These are phyloP conservation scores for Gossypium stocksii DNA, from an alignment of 345 rosid genomes.

Conservation along the genomic window DNA sequence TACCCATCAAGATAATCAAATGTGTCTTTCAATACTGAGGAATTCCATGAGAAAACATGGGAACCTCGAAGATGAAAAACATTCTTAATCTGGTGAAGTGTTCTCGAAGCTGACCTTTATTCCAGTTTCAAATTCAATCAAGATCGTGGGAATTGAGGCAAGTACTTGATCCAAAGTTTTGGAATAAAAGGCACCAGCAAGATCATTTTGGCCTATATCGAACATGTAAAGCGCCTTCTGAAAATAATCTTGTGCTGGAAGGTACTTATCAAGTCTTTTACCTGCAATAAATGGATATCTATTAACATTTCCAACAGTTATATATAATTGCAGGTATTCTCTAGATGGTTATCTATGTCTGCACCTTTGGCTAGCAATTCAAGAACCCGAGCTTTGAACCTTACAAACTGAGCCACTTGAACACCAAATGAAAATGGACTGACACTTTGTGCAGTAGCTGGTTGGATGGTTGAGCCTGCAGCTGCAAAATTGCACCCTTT, in stretches of 20 bases:
- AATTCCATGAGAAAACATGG: background rate
- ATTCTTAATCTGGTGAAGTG: background rate
- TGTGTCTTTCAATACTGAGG: background rate
- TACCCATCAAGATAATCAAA: background rate
- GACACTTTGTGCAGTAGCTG: slow-evolving; percentile 63
- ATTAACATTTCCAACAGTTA: background rate
- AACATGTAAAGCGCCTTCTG: slow-evolving; percentile 73
- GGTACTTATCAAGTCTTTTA: slow-evolving; percentile 44
- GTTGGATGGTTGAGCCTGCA: slow-evolving; percentile 76
- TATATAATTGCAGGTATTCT: background rate
- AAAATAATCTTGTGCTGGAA: slow-evolving; percentile 67
- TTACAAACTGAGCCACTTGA: slow-evolving; percentile 77
- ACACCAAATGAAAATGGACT: slow-evolving; percentile 76
- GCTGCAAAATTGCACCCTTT: slow-evolving; percentile 92
- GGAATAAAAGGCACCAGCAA: slow-evolving; percentile 94
- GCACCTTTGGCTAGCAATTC: slow-evolving; percentile 58
- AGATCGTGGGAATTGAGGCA: slow-evolving; percentile 62
- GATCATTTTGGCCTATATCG: slow-evolving; percentile 94
- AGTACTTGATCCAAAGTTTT: slow-evolving; percentile 75
- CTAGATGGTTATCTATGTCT: background rate
- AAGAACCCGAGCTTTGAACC: slow-evolving; percentile 65
- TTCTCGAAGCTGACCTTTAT: slow-evolving; percentile 43
- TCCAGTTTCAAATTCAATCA: slow-evolving; percentile 69
- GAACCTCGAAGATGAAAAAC: background rate
- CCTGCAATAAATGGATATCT: slow-evolving; percentile 32